A percentile compares a stretch with the other conserved stretches of the same genome.
Evolutionary conservation across 176 grass and related monocot species (phyloP).

Genomic region (Puccinellia tenuiflora): DNA sequence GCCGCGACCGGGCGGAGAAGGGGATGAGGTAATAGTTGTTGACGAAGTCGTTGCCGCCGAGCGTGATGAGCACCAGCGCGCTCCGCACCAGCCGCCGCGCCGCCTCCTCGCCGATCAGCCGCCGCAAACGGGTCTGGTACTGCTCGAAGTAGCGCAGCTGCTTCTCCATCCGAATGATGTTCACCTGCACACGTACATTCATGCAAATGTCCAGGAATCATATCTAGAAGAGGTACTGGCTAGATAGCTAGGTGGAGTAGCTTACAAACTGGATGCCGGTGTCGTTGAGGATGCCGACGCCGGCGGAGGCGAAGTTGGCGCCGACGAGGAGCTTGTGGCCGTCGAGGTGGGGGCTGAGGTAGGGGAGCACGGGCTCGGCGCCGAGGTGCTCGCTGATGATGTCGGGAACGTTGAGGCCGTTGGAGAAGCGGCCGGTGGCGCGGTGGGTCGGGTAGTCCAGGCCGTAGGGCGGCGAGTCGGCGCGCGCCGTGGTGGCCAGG

Average conservation of each 20-base stretch:
- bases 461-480: constrained; percentile 9
- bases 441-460: constrained; percentile 14
- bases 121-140: constrained; percentile 50
- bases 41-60: constrained; percentile 64
- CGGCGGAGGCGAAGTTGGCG: constrained; percentile 93
- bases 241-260: not conserved
- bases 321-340: constrained; percentile 61
- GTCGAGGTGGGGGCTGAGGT: constrained; percentile 9
- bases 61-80: constrained; percentile 59
- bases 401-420: constrained; percentile 6
- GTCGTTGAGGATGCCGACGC: constrained; percentile 91
- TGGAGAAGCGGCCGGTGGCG: constrained; percentile 15
- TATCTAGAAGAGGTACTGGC: not conserved
- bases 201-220: not conserved
- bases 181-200: constrained; percentile 11
- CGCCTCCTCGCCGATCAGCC: constrained; percentile 17
- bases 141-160: constrained; percentile 68
- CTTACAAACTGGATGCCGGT: constrained; percentile 87
- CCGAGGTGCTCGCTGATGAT: constrained; percentile 15
- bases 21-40: constrained; percentile 86
- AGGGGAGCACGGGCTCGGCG: not conserved
- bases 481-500: constrained; percentile 5
- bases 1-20: constrained; percentile 42
- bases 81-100: constrained; percentile 21
- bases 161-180: constrained; percentile 62